Percentiles rank a stretch among this genome's conserved stretches.
These are phyloP conservation scores for Geotrichum reessii DNA, from an alignment of 1,139 yeast species.

Conservation along the genomic window DNA sequence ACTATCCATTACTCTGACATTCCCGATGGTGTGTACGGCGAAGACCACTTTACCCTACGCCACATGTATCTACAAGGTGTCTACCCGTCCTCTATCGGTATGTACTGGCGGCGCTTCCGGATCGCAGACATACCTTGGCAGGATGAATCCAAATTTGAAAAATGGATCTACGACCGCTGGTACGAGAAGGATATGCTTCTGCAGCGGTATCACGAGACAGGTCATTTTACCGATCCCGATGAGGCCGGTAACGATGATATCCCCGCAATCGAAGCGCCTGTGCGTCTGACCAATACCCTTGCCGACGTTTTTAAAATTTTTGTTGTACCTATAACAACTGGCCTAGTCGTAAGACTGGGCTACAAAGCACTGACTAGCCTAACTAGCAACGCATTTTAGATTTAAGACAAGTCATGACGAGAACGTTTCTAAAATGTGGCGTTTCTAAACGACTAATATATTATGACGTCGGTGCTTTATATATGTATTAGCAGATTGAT, in stretches of 20 bases:
- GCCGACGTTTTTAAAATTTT: conserved; percentile 9
- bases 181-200: conserved; percentile 65
- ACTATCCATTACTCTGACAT: conserved; percentile 81
- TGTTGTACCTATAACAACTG: conserved; percentile 14
- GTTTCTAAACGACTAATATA: too few species aligned
- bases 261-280: conserved; percentile 4
- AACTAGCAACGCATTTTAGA: neutral
- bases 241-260: neutral
- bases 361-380: conserved; percentile 4
- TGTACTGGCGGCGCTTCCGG: conserved; percentile 55
- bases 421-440: too few species aligned
- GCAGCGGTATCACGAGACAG: conserved; percentile 53
- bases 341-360: conserved; percentile 8
- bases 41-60: conserved; percentile 62
- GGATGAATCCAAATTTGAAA: conserved; percentile 53
- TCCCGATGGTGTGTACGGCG: conserved; percentile 59
- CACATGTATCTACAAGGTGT: conserved; percentile 61
- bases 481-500: too few species aligned
- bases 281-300: conserved; percentile 10
- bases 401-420: too few species aligned
- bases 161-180: conserved; percentile 79
- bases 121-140: conserved; percentile 62
- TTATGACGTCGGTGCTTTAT: too few species aligned
- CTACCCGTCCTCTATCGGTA: conserved; percentile 62
- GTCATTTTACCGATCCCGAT: conserved; percentile 42